Conservation (phyloP, 169 alveolate genomes). For the Plasmodium cynomolgi region DNA sequence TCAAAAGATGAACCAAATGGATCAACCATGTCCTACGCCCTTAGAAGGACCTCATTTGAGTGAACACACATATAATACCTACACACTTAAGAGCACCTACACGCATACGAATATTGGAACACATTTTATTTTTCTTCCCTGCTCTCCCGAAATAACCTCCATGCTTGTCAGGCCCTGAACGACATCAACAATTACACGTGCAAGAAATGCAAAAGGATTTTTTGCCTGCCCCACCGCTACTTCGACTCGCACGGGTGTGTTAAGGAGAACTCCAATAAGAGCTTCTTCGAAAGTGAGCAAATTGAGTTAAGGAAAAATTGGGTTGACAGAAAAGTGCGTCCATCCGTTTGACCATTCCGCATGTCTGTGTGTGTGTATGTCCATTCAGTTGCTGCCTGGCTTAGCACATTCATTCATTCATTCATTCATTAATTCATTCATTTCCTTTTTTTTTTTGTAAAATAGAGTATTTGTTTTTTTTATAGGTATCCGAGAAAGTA, state of each 20-base stretch:
- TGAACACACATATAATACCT: background rate
- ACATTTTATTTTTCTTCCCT: background rate
- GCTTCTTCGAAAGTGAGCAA: slow-evolving; percentile 38
- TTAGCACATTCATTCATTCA: background rate
- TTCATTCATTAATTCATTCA: no score
- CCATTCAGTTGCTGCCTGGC: background rate
- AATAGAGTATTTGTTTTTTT: slow-evolving; percentile 56
- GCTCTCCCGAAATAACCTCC: background rate
- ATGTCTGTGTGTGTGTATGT: background rate
- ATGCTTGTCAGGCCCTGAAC: slow-evolving; percentile 35
- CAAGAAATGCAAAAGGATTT: slow-evolving; percentile 52
- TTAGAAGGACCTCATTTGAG: background rate
- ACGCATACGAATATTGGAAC: background rate
- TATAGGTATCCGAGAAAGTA: background rate
- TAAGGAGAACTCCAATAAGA: background rate
- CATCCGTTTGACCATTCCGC: background rate
- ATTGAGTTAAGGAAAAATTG: background rate
- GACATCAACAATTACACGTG: slow-evolving; percentile 54
- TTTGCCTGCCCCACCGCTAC: slow-evolving; percentile 50
- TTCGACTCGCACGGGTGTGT: slow-evolving; percentile 26
- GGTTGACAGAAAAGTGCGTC: background rate
- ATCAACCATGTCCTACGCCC: background rate
- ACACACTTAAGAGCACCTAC: background rate
- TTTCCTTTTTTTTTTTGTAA: slow-evolving; percentile 14
- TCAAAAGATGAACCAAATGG: background rate